A percentile compares a stretch with the other conserved stretches of the same genome.
These are phyloP conservation scores for Mycosarcoma maydis DNA, from an alignment of 1,284 basidiomycete species.

Conservation along the genomic window DNA sequence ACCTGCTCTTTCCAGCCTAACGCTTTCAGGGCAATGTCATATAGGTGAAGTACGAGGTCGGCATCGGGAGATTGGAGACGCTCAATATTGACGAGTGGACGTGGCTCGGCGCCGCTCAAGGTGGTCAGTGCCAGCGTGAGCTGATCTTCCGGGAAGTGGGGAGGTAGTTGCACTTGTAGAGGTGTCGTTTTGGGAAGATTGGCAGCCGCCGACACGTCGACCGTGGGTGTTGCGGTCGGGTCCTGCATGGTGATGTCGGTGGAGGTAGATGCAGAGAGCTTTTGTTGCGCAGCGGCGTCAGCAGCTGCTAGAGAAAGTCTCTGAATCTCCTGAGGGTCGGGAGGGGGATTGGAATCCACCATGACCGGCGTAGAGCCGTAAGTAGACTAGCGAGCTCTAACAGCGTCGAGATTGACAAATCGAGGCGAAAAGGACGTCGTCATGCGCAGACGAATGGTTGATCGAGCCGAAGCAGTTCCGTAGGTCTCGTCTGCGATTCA, in stretches of 20 bases:
- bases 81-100: slow-evolving; percentile 12
- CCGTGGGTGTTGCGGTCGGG: slow-evolving; percentile 1
- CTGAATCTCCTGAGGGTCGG: slow-evolving; percentile 43
- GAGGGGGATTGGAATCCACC: slow-evolving; percentile 34
- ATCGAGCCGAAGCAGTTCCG: neutral
- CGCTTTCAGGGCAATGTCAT: slow-evolving; percentile 27
- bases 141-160: slow-evolving; percentile 24
- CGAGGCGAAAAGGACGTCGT: neutral
- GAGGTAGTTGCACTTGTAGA: slow-evolving; percentile 22
- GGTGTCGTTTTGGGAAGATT: neutral
- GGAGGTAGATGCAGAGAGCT: slow-evolving; percentile 6
- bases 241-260: slow-evolving; percentile 19
- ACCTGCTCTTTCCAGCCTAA: slow-evolving; percentile 20
- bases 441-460: slow-evolving; percentile 7
- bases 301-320: slow-evolving; percentile 22
- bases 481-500: no score
- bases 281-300: slow-evolving; percentile 14
- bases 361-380: slow-evolving; percentile 25
- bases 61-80: slow-evolving; percentile 35
- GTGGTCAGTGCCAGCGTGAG: slow-evolving; percentile 25
- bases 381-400: slow-evolving; percentile 10
- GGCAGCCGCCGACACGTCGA: neutral
- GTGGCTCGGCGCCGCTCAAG: slow-evolving; percentile 14
- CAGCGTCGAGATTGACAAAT: neutral
- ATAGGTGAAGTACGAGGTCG: slow-evolving; percentile 39